A percentile compares a stretch with the other conserved stretches of the same genome.
Evolutionary conservation across 208 protist genomes (phyloP).

Genomic region (Porcisia hertigi): DNA sequence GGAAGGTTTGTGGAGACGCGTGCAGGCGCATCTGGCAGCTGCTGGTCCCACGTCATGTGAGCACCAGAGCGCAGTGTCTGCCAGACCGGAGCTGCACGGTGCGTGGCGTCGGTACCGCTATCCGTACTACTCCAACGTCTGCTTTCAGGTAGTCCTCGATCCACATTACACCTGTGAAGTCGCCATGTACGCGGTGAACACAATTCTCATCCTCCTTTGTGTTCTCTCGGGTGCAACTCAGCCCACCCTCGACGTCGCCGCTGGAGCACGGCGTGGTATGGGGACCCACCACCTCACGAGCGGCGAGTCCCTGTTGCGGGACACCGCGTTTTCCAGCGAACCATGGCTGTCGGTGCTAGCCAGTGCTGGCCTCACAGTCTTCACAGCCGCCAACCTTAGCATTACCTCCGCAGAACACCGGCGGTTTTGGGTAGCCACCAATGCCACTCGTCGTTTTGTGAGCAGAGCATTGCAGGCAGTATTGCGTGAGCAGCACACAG

Average conservation of each 20-base stretch:
- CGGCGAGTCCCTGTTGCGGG: neutral
- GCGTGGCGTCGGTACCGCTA: constrained; percentile 32
- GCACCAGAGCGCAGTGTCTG: no score
- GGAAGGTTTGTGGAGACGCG: constrained; percentile 15
- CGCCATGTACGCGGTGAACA: constrained; percentile 61
- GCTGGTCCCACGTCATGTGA: neutral
- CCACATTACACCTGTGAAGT: constrained; percentile 85
- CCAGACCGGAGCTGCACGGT: neutral
- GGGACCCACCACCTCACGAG: neutral
- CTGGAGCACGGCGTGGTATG: neutral
- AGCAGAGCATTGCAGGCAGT: neutral
- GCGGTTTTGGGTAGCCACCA: constrained; percentile 57
- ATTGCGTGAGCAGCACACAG: neutral
- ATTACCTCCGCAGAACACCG: constrained; percentile 75
- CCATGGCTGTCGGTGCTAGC: constrained; percentile 10
- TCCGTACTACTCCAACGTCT: constrained; percentile 10
- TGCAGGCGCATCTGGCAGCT: neutral
- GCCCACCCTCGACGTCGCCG: neutral
- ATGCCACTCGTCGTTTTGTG: constrained; percentile 29
- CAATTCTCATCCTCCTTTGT: constrained; percentile 24
- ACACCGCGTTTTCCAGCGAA: neutral
- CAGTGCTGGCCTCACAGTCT: constrained; percentile 43
- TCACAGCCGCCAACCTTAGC: constrained; percentile 63
- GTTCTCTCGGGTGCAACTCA: constrained; percentile 3
- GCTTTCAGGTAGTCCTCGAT: constrained; percentile 58